Evolutionary conservation across 2,329 filamentous ascomycete genomes (phyloP).

Genomic region (Diaporthe longicolla): DNA sequence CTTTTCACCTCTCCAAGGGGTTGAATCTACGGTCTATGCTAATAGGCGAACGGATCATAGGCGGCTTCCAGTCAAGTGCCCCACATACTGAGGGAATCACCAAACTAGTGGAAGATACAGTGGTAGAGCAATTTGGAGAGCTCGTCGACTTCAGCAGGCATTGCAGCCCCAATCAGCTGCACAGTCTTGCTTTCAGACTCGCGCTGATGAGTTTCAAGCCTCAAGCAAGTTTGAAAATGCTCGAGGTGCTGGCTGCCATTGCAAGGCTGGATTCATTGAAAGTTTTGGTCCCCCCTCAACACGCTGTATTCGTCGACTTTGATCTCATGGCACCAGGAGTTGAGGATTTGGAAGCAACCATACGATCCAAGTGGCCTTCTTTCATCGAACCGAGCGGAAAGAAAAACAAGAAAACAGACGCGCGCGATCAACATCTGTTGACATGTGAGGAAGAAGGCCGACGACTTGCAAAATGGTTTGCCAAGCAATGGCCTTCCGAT

Average conservation of each 20-base stretch:
- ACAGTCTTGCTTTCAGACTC: conserved; percentile 24
- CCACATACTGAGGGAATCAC: not conserved
- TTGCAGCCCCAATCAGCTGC: not conserved
- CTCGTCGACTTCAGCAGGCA: conserved; percentile 32
- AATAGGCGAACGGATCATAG: conserved; percentile 5
- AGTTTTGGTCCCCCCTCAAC: conserved; percentile 7
- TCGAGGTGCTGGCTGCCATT: conserved; percentile 10
- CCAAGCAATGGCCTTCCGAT: conserved; percentile 61
- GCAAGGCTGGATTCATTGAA: conserved; percentile 24
- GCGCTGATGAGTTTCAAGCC: conserved; percentile 26
- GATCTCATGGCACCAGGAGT: not conserved
- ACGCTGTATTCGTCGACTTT: conserved; percentile 34
- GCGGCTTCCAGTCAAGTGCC: conserved; percentile 17
- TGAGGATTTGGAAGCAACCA: not conserved
- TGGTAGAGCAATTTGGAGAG: conserved; percentile 29
- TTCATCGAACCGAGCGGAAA: not conserved
- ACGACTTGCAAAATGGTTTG: conserved; percentile 56
- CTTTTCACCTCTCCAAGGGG: not conserved
- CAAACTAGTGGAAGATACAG: conserved; percentile 23
- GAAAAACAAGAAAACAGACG: not conserved
- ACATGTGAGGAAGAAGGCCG: conserved; percentile 21
- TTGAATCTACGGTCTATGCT: not conserved
- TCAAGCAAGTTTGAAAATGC: not conserved
- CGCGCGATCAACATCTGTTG: not conserved
- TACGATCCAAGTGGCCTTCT: conserved; percentile 1